Evolutionary conservation across 139 green algal genomes (phyloP), one percentile per base, ranked within the genome.

Genomic region (Gonium pectorale): DNA sequence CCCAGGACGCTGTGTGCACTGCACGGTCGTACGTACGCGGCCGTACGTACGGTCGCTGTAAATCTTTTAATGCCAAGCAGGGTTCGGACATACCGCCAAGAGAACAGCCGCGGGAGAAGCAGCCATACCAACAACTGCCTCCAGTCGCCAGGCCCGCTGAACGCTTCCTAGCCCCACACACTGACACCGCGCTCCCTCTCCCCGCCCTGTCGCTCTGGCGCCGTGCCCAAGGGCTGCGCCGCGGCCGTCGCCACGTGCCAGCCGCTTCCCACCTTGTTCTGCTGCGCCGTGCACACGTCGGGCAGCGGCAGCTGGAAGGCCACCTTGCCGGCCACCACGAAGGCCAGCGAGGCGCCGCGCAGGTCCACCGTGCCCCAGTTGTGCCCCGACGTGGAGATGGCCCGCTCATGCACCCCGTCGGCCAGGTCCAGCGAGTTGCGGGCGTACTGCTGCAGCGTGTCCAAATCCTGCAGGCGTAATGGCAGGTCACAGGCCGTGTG

Each of bases 271-370:
- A 98, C 95, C 80, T 95, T 94, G 40, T 71, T 86, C 62, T 94
- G 87, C 77, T 94, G 83, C 69, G 86, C 92, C 59, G 92, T 90
- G 52, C 77, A 89, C 59, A 99, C 95, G 70, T 98, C 94, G 4
- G 93, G 87, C 56, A 99, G 91, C 5, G 94, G 89, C 73, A 99
- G 77, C 54, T 96, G 88, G 83, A 99, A 98, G 21, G 91, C 86
- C 46, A 93, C 78, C 83, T 96, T 94, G 54, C 71, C 87, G 29
- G 93, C 94, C 38, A 96, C 91, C 49, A 89, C 87, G 85, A 99
- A 99, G 21, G 89, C 64, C 29, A 99, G 88, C 40, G 86, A 93
- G 27, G 73, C 73, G 63, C 93, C 91, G 26, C 96, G 90, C 19
- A 97, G 81, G 5, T 80, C 72, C 27, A 94, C 74, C 9, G 86